These are phyloP conservation scores for Hortiboletus flavorubellus DNA, from an alignment of 768 basidiomycete species.

Conservation along the genomic window DNA sequence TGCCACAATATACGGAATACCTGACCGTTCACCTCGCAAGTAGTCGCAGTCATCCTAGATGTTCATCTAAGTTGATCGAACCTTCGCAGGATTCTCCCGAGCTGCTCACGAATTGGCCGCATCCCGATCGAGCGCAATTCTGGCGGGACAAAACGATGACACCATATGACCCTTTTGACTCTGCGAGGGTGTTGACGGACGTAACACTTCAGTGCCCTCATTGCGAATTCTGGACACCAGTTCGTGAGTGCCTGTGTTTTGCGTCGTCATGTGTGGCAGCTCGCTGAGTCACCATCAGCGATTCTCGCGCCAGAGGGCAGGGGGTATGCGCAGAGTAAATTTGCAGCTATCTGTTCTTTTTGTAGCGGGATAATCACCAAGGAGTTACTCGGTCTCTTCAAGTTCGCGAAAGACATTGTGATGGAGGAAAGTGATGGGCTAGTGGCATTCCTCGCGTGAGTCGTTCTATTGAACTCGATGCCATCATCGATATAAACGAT, in stretches of 20 bases:
- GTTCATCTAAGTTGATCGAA: neutral
- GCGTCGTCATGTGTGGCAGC: too few relatives aligned
- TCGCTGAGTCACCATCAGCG: conserved; percentile 25
- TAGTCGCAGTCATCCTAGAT: neutral
- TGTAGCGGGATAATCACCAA: conserved; percentile 40
- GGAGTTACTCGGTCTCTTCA: conserved; percentile 37
- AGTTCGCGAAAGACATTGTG: conserved; percentile 37
- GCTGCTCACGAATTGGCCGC: conserved; percentile 5
- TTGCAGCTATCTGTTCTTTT: conserved; percentile 31
- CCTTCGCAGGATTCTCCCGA: conserved; percentile 1
- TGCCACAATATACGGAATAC: conserved; percentile 13
- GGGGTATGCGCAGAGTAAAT: conserved; percentile 47
- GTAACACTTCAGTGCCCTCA: conserved; percentile 28
- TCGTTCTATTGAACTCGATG: neutral
- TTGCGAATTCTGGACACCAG: conserved; percentile 16
- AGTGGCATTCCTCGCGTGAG: conserved; percentile 32
- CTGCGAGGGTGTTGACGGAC: conserved; percentile 16
- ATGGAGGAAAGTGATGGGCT: neutral
- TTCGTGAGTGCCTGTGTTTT: conserved; percentile 21
- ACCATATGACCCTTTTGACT: conserved; percentile 24
- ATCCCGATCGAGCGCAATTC: neutral
- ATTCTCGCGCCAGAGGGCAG: conserved; percentile 36
- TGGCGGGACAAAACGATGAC: conserved; percentile 1
- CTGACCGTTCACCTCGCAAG: conserved; percentile 10
- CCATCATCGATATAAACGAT: neutral